Evolutionary conservation across 441 rosid genomes (phyloP), one percentile per base, ranked within the genome.

Genomic region (Kokia cookei): DNA sequence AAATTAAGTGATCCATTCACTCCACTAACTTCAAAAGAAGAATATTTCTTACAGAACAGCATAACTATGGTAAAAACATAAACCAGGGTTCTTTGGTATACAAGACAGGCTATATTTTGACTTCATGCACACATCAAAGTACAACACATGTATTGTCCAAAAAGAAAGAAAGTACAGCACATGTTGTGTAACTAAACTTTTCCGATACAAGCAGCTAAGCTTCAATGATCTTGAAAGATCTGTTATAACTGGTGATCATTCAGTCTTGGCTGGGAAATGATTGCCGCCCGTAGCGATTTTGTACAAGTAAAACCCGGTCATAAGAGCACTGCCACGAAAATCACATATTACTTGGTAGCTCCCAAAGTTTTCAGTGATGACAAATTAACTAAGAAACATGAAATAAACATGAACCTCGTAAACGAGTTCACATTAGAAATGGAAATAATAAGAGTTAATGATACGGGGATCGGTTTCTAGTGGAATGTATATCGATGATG

Each of bases 281-380:
- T 93, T 95, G 79, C 99, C 97, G 32, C 97, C 98, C 1, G 92
- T 90, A 0, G 89, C 88, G 35, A 95, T 79, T 86, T 95, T 95
- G 87, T 85, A 91, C 27, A 91, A 77, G 79, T 90, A 95, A 83
- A 93, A 95, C 47, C 78, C 80, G 19, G 98, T 86, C 99, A 95
- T 93, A 54, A 95, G 84, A 80, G 84, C 93, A 83, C 99, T 95
- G 95, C 94, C 82, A 80, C 61, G 74, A 70, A 70, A 72, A 60
- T 62, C 76, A 37, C 77, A 45, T 26, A 48, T 19, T 22, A 73
- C 70, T 47, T 19, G 2, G 19, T 64, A 48, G 59, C 75, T 55
- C 60, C 5, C 26, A 9, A 24, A 67, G 40, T 14, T 27, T 15
- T 15, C 26, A 65, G 7, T 19, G 29, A 53, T 69, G 13, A 32